phyloP scores from a whole-genome alignment of 495 filamentous ascomycete species.

The Penicillium silybi region DNA sequence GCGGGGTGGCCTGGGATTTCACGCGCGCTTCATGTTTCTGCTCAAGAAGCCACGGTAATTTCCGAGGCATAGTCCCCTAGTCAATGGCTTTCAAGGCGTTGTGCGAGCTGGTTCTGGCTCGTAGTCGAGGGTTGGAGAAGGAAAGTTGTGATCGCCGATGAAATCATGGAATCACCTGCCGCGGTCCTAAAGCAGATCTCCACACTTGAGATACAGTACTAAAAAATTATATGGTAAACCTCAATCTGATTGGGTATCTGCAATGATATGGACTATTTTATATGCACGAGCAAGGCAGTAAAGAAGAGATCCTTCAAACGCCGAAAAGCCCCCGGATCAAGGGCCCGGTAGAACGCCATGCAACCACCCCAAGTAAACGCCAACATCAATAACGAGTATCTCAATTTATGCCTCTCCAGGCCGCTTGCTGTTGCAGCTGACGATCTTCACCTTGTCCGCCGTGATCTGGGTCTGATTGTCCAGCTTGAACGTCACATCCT shows the following conservation, averaged over 20 bases:
- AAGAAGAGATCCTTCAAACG: slow-evolving; percentile 15
- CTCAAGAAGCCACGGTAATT: slow-evolving; percentile 37
- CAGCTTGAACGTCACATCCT: slow-evolving; percentile 96
- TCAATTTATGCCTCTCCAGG: slow-evolving; percentile 59
- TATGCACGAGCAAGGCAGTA: slow-evolving; percentile 7
- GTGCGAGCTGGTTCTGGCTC: background rate
- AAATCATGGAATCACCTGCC: slow-evolving; percentile 26
- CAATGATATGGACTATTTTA: slow-evolving; percentile 9
- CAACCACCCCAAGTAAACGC: slow-evolving; percentile 12
- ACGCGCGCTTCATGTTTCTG: slow-evolving; percentile 2
- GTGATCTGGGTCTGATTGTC: slow-evolving; percentile 65
- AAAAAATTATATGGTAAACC: background rate
- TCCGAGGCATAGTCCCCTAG: slow-evolving; percentile 35
- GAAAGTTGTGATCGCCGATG: slow-evolving; percentile 17
- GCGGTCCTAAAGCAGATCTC: background rate
- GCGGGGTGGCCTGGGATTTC: slow-evolving; percentile 20
- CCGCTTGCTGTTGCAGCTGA: slow-evolving; percentile 87
- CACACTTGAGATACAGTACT: background rate
- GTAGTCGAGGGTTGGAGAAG: background rate
- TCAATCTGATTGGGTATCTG: slow-evolving; percentile 22
- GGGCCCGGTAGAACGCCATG: slow-evolving; percentile 1
- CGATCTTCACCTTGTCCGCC: slow-evolving; percentile 92
- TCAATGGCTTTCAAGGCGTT: background rate
- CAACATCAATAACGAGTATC: slow-evolving; percentile 1
- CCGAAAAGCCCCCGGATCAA: background rate